A percentile compares a stretch with the other conserved stretches of the same genome.
Conservation (phyloP, 2,329 filamentous ascomycete species). For the Lecanosticta acicola region DNA sequence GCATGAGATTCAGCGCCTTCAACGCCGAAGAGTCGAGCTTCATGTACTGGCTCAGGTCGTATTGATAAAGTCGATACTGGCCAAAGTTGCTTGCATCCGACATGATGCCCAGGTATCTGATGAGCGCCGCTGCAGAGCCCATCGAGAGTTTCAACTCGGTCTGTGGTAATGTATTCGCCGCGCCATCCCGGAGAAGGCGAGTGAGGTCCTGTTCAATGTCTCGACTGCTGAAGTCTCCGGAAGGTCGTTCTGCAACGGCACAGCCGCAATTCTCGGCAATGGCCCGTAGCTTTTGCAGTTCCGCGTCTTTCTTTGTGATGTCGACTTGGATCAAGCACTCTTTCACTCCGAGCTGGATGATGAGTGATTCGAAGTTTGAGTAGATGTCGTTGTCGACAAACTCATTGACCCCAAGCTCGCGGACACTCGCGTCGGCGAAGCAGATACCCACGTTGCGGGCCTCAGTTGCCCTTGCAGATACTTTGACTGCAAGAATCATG, state of each 20-base stretch:
- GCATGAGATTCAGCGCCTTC: conserved; percentile 94
- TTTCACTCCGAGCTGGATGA: conserved; percentile 93
- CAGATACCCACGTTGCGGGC: conserved; percentile 86
- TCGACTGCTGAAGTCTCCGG: conserved; percentile 72
- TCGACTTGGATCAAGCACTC: conserved; percentile 86
- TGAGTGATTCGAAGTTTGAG: conserved; percentile 92
- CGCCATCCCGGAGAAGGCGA: conserved; percentile 80
- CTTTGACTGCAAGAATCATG: conserved; percentile 91
- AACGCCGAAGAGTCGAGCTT: conserved; percentile 92
- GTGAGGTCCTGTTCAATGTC: conserved; percentile 96
- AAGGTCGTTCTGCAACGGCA: conserved; percentile 74
- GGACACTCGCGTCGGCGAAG: conserved; percentile 93
- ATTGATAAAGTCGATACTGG: conserved; percentile 94
- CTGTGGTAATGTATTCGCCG: conserved; percentile 71
- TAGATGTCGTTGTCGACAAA: conserved; percentile 99
- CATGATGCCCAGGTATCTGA: conserved; percentile 88
- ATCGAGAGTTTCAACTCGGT: conserved; percentile 93
- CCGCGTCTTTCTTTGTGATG: conserved; percentile 73
- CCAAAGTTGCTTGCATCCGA: conserved; percentile 93
- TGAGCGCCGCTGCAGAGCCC: conserved; percentile 86
- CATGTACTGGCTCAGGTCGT: conserved; percentile 96
- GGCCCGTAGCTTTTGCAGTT: conserved; percentile 76
- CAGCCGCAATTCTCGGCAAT: conserved; percentile 92
- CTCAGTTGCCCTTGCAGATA: conserved; percentile 80
- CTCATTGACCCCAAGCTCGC: conserved; percentile 92